phyloP scores from a whole-genome alignment of 2,329 filamentous ascomycete species.

The Emmonsiellopsis sp. region DNA sequence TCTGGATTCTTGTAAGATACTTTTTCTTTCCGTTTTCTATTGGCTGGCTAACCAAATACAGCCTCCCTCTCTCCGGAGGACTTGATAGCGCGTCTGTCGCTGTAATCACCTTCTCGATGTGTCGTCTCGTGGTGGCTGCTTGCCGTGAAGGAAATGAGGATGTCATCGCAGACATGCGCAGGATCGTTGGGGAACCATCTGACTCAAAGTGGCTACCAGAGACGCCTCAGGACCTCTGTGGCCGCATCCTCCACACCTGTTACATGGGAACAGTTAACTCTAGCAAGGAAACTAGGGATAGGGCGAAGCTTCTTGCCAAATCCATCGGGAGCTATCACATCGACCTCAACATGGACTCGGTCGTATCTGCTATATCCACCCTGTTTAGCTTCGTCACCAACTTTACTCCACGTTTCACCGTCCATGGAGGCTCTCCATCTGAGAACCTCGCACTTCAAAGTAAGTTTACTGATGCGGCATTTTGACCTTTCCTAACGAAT shows the following conservation, averaged over 20 bases:
- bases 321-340: slow-evolving; percentile 61
- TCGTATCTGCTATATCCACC: slow-evolving; percentile 34
- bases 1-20: slow-evolving; percentile 1
- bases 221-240: slow-evolving; percentile 50
- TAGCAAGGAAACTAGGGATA: slow-evolving; percentile 54
- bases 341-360: slow-evolving; percentile 62
- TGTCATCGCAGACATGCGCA: slow-evolving; percentile 19
- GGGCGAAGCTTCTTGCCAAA: slow-evolving; percentile 51
- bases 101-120: slow-evolving; percentile 27
- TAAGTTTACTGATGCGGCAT: background rate
- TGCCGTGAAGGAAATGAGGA: slow-evolving; percentile 18
- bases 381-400: slow-evolving; percentile 39
- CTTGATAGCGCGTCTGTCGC: slow-evolving; percentile 24
- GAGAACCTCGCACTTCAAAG: slow-evolving; percentile 27
- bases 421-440: slow-evolving; percentile 50
- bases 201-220: slow-evolving; percentile 36
- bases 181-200: slow-evolving; percentile 26
- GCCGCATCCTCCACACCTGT: slow-evolving; percentile 49
- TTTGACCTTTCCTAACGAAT: background rate
- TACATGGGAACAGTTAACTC: slow-evolving; percentile 63
- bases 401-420: slow-evolving; percentile 53
- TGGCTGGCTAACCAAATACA: slow-evolving; percentile 15
- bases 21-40: background rate
- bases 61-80: slow-evolving; percentile 25
- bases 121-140: slow-evolving; percentile 19